Evolutionary conservation across 1,284 basidiomycete genomes (phyloP).

Genomic region (Cryptococcus deneoformans): DNA sequence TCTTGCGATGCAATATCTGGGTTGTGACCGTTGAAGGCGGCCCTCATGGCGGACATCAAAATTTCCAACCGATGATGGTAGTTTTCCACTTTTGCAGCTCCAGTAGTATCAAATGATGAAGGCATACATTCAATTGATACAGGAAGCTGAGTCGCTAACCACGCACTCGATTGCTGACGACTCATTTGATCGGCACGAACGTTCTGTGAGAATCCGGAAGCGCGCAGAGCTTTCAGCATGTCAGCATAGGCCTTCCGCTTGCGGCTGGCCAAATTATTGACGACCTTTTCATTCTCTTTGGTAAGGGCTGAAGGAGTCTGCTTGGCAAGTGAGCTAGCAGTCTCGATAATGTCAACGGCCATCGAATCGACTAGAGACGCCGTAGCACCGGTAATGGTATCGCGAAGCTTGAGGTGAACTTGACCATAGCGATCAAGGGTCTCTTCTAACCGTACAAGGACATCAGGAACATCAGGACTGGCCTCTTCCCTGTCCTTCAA

Average conservation of each 20-base stretch:
- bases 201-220: slow-evolving; percentile 69
- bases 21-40: slow-evolving; percentile 67
- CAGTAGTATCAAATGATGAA: slow-evolving; percentile 9
- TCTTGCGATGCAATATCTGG: slow-evolving; percentile 81
- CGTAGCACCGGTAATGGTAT: slow-evolving; percentile 8
- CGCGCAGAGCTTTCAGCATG: slow-evolving; percentile 83
- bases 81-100: slow-evolving; percentile 52
- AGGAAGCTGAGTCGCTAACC: slow-evolving; percentile 58
- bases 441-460: slow-evolving; percentile 28
- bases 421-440: slow-evolving; percentile 38
- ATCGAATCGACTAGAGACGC: slow-evolving; percentile 58
- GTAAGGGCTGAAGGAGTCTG: slow-evolving; percentile 56
- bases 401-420: slow-evolving; percentile 40
- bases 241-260: slow-evolving; percentile 93
- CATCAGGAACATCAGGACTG: slow-evolving; percentile 8
- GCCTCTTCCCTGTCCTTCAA: slow-evolving; percentile 12
- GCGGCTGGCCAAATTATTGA: slow-evolving; percentile 70
- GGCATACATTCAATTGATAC: slow-evolving; percentile 22
- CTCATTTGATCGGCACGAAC: slow-evolving; percentile 69
- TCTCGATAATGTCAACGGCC: slow-evolving; percentile 70
- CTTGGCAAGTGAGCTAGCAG: slow-evolving; percentile 62
- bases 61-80: slow-evolving; percentile 73
- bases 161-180: slow-evolving; percentile 61
- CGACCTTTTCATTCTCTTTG: slow-evolving; percentile 67
- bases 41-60: slow-evolving; percentile 66